These are phyloP conservation scores for Aleurites moluccanus DNA, from an alignment of 441 rosid species.

Conservation along the genomic window DNA sequence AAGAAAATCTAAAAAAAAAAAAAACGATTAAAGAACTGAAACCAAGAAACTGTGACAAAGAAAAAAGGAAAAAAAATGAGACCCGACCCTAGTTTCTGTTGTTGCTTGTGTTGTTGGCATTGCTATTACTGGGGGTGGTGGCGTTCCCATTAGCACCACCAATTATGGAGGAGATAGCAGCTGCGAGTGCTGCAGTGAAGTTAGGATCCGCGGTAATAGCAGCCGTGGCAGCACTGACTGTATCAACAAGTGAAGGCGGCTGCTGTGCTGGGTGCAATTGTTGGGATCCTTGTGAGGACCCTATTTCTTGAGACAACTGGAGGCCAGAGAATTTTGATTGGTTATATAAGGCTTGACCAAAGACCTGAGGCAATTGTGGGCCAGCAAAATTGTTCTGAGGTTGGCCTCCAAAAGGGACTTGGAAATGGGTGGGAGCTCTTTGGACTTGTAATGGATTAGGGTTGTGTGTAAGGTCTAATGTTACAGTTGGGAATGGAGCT, in stretches of 20 bases:
- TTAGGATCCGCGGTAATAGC: slow-evolving; percentile 83
- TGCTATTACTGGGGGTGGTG: slow-evolving; percentile 8
- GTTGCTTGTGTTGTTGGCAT: slow-evolving; percentile 30
- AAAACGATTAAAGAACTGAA: neutral
- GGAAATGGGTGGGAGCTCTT: slow-evolving; percentile 41
- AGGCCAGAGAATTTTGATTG: slow-evolving; percentile 72
- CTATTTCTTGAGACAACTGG: slow-evolving; percentile 48
- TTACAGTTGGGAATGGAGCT: slow-evolving; percentile 73
- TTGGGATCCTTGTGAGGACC: slow-evolving; percentile 14
- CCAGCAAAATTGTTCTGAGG: slow-evolving; percentile 28
- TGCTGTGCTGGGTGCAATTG: slow-evolving; percentile 23
- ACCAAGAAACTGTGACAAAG: neutral
- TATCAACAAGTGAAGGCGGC: slow-evolving; percentile 38
- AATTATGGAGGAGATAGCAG: slow-evolving; percentile 82
- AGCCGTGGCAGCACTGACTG: slow-evolving; percentile 68
- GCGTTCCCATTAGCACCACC: slow-evolving; percentile 26
- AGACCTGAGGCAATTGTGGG: slow-evolving; percentile 44
- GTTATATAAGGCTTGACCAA: slow-evolving; percentile 51
- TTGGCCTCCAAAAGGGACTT: slow-evolving; percentile 43
- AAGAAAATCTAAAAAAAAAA: neutral
- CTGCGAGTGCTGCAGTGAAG: slow-evolving; percentile 85
- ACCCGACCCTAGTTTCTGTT: slow-evolving; percentile 29
- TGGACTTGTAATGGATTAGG: slow-evolving; percentile 51
- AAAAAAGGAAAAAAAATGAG: neutral
- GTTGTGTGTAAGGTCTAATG: slow-evolving; percentile 68